A percentile compares a stretch with the other conserved stretches of the same genome.
Evolutionary conservation across 495 filamentous ascomycete species (phyloP).

Genomic region (Neurospora sp.): DNA sequence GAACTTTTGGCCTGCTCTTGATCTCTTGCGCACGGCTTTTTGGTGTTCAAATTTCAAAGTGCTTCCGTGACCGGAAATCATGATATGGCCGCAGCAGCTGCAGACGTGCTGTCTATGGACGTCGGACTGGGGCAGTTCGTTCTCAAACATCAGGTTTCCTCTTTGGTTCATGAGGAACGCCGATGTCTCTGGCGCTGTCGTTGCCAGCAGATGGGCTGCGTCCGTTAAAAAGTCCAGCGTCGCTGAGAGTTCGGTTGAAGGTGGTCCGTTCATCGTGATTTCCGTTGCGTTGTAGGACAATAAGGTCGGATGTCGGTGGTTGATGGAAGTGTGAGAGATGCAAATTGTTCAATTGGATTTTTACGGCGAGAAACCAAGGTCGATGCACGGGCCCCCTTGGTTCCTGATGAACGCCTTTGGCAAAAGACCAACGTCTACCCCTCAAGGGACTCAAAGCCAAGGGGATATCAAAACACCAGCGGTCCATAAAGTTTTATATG

Average conservation of each 20-base stretch:
- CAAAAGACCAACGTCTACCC: neutral
- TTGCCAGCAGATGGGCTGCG: conserved; percentile 39
- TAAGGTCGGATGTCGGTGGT: neutral
- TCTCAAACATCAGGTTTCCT: conserved; percentile 31
- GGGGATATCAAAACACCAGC: neutral
- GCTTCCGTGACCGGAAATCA: conserved; percentile 34
- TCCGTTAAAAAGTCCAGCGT: conserved; percentile 36
- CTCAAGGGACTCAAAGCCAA: neutral
- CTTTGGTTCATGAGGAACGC: conserved; percentile 38
- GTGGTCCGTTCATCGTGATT: conserved; percentile 12
- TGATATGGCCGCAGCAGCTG: conserved; percentile 42
- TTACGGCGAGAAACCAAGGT: neutral
- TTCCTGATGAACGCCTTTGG: neutral
- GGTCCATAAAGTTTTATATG: neutral
- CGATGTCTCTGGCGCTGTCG: conserved; percentile 36
- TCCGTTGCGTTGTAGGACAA: neutral
- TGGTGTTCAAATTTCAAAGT: conserved; percentile 24
- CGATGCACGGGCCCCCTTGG: neutral
- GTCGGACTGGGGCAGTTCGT: conserved; percentile 31
- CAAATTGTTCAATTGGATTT: neutral
- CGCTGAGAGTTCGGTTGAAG: conserved; percentile 15
- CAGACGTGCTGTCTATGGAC: conserved; percentile 37
- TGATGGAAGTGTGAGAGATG: neutral
- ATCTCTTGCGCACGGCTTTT: conserved; percentile 11
- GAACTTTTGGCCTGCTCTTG: neutral